A percentile compares a stretch with the other conserved stretches of the same genome.
Evolutionary conservation across 148 eudicot genomes (phyloP).

Genomic region (Fagopyrum esculentum): DNA sequence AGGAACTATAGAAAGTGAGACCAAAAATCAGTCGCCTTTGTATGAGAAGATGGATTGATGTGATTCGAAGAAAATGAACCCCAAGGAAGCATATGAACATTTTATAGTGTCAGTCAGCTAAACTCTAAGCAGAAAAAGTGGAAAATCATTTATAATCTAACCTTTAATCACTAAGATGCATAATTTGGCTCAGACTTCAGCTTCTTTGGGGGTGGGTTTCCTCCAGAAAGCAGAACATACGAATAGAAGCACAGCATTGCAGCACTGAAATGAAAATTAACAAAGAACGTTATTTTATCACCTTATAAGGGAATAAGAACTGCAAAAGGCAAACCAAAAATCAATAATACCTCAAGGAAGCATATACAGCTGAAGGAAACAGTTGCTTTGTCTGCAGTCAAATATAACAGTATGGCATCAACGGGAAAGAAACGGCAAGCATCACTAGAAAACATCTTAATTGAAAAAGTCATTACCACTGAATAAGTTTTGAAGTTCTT

Average conservation of each 20-base stretch:
- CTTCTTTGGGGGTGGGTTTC: slow-evolving; percentile 96
- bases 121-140: neutral
- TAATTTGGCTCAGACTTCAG: slow-evolving; percentile 34
- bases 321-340: neutral
- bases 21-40: neutral
- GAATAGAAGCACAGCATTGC: slow-evolving; percentile 78
- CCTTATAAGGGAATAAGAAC: neutral
- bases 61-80: neutral
- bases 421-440: neutral
- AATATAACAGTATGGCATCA: neutral
- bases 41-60: neutral
- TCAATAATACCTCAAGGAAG: slow-evolving; percentile 51
- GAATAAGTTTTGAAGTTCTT: slow-evolving; percentile 33
- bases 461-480: slow-evolving; percentile 19
- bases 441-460: neutral
- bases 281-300: slow-evolving; percentile 13
- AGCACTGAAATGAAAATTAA: slow-evolving; percentile 41
- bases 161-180: slow-evolving; percentile 29
- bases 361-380: slow-evolving; percentile 58
- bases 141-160: neutral
- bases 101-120: neutral
- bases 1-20: neutral
- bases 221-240: slow-evolving; percentile 84
- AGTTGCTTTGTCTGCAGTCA: slow-evolving; percentile 58
- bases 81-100: neutral